Base-by-base conservation (phyloP, 192 early-diverging fungal species). In the Umbelopsis vinacea region DNA sequence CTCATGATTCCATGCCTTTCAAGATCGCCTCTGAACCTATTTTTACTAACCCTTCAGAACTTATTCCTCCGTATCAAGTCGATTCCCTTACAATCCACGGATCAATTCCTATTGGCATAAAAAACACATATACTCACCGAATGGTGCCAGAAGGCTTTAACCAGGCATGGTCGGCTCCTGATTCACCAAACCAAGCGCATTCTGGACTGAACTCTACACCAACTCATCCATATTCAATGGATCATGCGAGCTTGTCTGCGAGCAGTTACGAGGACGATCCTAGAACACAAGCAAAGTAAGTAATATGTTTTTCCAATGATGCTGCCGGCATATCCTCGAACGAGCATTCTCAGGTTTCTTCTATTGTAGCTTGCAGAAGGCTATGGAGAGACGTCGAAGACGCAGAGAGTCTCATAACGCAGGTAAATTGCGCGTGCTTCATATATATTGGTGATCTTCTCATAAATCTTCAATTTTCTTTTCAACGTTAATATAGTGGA, bases 321-420 rank as follows among this genome's bases (percentile, higher is more conserved):
- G 40, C 40, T 43, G 6, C 40, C 11, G 1, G 0, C 6, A 12
- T 54, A 54, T 24, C 11, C 2, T 22, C 53, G 26, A 23, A 24
- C 26, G 21, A 54, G 3, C 3, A 54, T 29, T 29, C 40, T 43
- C 8, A 43, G 5, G 0, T 43, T 43, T 1, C 40, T 43, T 7
- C 6, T 43, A 6, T 11, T 4, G 2, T 71, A 77, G 75, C 24
- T 54, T 70, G 48, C 79, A 75, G 52, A 23, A 46, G 24, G 68
- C 69, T 38, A 73, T 78, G 66, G 97, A 99, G 81, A 97, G 97
- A 80, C 87, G 95, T 23, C 86, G 95, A 46, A 89, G 95, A 24
- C 90, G 97, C 70, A 85, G 96, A 35, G 97, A 98, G 82, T 95
- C 93, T 60, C 97, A 99, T 86, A 99, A 99, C 76, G 96, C 96